Evolutionary conservation across 129 eudicot species (phyloP).

Genomic region (Chrysanthemum lavandulifolium): DNA sequence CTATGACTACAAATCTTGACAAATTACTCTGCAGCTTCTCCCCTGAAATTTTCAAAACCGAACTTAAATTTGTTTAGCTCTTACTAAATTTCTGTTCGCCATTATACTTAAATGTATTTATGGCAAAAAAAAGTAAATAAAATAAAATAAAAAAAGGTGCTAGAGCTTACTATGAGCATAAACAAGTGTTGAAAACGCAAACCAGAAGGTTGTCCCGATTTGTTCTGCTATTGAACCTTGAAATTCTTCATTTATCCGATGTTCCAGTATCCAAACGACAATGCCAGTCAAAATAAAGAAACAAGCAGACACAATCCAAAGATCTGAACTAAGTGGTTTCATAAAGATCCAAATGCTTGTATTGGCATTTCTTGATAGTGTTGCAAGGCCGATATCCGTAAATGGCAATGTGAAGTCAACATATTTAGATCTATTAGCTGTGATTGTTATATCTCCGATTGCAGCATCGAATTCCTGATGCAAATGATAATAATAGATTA

Average conservation of each 20-base stretch:
- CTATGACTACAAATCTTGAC: constrained; percentile 37
- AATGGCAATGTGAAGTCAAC: constrained; percentile 54
- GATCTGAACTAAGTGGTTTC: constrained; percentile 33
- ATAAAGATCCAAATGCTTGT: constrained; percentile 42
- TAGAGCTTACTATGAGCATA: constrained; percentile 39
- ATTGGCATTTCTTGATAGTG: constrained; percentile 18
- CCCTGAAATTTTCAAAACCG: constrained; percentile 22
- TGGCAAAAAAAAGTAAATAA: too few relatives aligned
- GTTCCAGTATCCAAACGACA: constrained; percentile 47
- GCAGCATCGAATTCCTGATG: constrained; percentile 43
- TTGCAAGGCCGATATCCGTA: constrained; percentile 39
- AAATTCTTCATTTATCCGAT: constrained; percentile 24
- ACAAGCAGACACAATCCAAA: constrained; percentile 34
- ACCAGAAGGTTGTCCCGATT: constrained; percentile 39
- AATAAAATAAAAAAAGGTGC: too few relatives aligned
- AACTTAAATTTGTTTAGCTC: too few relatives aligned
- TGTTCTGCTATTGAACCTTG: constrained; percentile 33
- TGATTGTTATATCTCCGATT: constrained; percentile 50
- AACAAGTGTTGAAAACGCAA: constrained; percentile 40
- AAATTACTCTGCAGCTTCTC: constrained; percentile 42
- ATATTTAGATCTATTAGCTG: constrained; percentile 31
- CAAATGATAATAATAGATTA: constrained; percentile 11
- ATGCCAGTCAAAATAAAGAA: constrained; percentile 34
- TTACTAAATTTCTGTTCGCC: too few relatives aligned
- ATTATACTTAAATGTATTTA: too few relatives aligned